Evolutionary conservation across 2,329 filamentous ascomycete species (phyloP), one percentile per base, ranked within the genome.

Genomic region (Epicoccum nigrum): DNA sequence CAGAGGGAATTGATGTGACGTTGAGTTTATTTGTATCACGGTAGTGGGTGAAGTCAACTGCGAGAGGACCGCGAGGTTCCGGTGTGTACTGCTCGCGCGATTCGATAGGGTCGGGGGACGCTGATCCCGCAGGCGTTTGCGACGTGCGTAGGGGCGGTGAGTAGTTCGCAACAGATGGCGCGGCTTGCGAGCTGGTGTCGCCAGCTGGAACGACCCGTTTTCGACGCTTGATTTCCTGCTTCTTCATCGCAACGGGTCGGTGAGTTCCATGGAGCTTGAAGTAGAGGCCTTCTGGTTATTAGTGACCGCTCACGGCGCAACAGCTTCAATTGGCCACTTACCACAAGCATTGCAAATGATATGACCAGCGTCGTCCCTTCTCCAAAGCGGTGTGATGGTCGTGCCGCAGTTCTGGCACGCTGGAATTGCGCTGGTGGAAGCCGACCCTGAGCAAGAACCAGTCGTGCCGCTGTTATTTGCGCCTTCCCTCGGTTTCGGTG

Each of bases 321-420:
- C 8, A 31, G 31, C 45, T 11, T n/a, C 12, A 11, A 16, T 12
- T 2, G 11, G 8, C 11, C 23, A 83, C 87, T 71, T 82, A 96
- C 92, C 94, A 78, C 94, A 99, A 43, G 94, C 94, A 74, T 99
- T 99, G 78, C 94, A 99, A 58, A 99, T 99, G 4, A 93, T 96
- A 75, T 97, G 92, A 1, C 94, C 94, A 62, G 87, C 87, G 73
- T 96, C 93, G 69, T 97, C 94, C 65, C 94, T 84, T 68, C 94
- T 84, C 94, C 94, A 99, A 12, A 99, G 80, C 12, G 94, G 94
- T 33, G 94, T 99, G 47, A 97, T 93, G 0, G 94, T 97, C 11
- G 94, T 99, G 23, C 88, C 90, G 72, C 94, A 99, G 67, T 99
- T 99, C 70, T 97, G 92, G 63, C 94, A 99, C 11, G 94, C 92